Conservation (phyloP, 345 rosid genomes). For the Brassica carinata region DNA sequence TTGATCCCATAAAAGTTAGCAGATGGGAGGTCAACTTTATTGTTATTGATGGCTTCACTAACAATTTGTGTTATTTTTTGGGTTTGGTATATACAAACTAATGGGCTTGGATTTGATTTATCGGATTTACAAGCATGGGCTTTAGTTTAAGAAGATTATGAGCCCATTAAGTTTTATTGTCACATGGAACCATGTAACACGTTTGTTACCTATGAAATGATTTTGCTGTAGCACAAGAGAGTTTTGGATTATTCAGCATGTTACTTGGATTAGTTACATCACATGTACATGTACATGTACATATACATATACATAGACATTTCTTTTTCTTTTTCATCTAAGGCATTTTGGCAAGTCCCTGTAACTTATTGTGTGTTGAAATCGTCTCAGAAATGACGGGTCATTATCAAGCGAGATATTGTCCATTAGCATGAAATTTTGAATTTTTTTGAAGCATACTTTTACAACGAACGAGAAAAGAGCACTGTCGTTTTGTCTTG, state of each 20-base stretch:
- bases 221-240: neutral
- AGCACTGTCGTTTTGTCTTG: constrained; percentile 10
- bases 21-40: neutral
- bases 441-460: neutral
- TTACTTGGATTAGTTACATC: neutral
- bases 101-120: constrained; percentile 9
- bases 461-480: neutral
- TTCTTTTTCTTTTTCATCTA: neutral
- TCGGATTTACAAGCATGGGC: constrained; percentile 2
- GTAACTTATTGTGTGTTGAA: neutral
- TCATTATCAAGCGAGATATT: constrained; percentile 22
- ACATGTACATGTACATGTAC: neutral
- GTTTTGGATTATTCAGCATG: neutral
- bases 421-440: constrained; percentile 14
- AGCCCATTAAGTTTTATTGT: neutral
- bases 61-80: neutral
- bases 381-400: neutral
- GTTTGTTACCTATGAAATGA: neutral
- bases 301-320: neutral
- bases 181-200: neutral
- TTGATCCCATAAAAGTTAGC: neutral
- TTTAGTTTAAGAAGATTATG: neutral
- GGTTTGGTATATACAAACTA: neutral
- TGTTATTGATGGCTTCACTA: neutral
- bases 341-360: constrained; percentile 7